Percentiles rank a stretch among this genome's conserved stretches.
Evolutionary conservation across 257 asterid genomes (phyloP).

Genomic region (Pogostemon cablin): DNA sequence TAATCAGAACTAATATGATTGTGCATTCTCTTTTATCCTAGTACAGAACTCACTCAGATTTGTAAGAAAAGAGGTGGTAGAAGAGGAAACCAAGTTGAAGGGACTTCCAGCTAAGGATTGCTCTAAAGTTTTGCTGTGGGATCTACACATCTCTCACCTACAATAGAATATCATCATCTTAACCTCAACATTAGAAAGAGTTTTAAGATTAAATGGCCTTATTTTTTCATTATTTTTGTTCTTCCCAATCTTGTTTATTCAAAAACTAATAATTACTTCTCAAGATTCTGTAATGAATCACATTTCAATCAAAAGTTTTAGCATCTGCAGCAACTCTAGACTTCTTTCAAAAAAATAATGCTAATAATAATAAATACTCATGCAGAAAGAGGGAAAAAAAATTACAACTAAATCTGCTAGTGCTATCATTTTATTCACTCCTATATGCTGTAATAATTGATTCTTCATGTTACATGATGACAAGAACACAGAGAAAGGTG

Average conservation of each 20-base stretch:
- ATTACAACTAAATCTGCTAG: too few relatives aligned
- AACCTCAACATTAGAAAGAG: neutral
- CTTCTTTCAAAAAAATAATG: neutral
- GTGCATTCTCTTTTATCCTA: neutral
- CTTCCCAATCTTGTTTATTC: constrained; percentile 16
- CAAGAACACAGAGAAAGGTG: too few relatives aligned
- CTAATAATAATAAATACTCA: neutral
- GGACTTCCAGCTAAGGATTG: constrained; percentile 74
- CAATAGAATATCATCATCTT: constrained; percentile 5
- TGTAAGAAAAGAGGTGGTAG: constrained; percentile 82
- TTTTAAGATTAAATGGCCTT: neutral
- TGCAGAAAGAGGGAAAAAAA: too few relatives aligned
- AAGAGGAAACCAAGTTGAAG: constrained; percentile 81
- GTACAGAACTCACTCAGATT: constrained; percentile 73
- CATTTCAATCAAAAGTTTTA: neutral
- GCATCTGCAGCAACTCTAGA: neutral
- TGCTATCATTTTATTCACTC: too few relatives aligned
- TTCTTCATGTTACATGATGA: too few relatives aligned
- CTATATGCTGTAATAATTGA: too few relatives aligned
- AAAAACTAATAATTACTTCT: constrained; percentile 3
- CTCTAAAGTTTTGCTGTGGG: constrained; percentile 76
- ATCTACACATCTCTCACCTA: constrained; percentile 44
- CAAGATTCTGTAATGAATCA: constrained; percentile 15
- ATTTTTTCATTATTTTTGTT: constrained; percentile 19
- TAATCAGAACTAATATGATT: neutral